phyloP scores from a whole-genome alignment of 768 basidiomycete genomes.

The Calocera viscosa region DNA sequence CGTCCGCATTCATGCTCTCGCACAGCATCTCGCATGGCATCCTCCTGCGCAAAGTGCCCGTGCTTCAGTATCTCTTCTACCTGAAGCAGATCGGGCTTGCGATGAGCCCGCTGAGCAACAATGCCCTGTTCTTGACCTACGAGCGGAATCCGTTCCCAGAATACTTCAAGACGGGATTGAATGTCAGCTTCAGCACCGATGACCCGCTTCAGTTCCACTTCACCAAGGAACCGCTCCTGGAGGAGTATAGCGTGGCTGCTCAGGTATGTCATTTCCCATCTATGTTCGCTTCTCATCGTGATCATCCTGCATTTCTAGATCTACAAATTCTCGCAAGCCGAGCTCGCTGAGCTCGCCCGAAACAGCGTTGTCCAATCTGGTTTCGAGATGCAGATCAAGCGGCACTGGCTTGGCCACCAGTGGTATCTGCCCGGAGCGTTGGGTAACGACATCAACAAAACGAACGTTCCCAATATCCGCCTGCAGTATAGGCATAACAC shows the following conservation, averaged over 20 bases:
- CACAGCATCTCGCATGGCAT: conserved; percentile 99
- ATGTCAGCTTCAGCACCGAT: conserved; percentile 92
- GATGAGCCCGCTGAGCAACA: conserved; percentile 97
- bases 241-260: conserved; percentile 96
- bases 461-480: conserved; percentile 91
- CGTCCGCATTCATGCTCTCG: conserved; percentile 88
- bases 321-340: conserved; percentile 89
- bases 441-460: conserved; percentile 97
- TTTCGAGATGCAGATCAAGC: conserved; percentile 96
- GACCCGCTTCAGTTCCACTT: conserved; percentile 96
- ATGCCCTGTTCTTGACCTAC: conserved; percentile 90
- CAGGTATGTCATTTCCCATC: conserved; percentile 51
- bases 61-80: conserved; percentile 93
- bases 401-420: conserved; percentile 82
- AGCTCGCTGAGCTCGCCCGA: conserved; percentile 91
- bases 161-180: conserved; percentile 91
- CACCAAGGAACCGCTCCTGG: conserved; percentile 90
- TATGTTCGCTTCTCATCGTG: background rate
- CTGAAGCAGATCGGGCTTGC: conserved; percentile 96
- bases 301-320: conserved; percentile 40
- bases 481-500: conserved; percentile 87
- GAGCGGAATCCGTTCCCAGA: conserved; percentile 95
- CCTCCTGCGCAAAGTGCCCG: conserved; percentile 90
- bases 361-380: conserved; percentile 95
- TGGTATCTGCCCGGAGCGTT: conserved; percentile 90